These are phyloP conservation scores for Fraxinus xanthoxyloides DNA, from an alignment of 305 asterid genomes.

Conservation along the genomic window DNA sequence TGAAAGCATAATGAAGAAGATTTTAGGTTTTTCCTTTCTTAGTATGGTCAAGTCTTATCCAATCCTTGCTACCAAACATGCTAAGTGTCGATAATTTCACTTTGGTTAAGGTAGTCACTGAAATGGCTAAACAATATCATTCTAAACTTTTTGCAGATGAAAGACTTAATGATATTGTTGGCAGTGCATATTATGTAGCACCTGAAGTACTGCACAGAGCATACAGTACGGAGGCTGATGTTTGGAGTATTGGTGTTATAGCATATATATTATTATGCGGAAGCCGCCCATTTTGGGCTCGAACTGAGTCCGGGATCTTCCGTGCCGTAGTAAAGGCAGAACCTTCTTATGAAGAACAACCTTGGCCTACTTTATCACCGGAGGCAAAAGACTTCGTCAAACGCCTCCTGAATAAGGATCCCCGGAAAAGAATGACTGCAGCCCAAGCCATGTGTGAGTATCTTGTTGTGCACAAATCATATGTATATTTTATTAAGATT, in stretches of 20 bases:
- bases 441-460: conserved; percentile 79
- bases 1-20: not conserved
- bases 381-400: conserved; percentile 67
- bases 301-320: conserved; percentile 83
- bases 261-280: conserved; percentile 74
- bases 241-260: conserved; percentile 85
- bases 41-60: not conserved
- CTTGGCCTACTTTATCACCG: conserved; percentile 54
- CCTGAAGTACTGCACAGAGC: conserved; percentile 84
- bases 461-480: conserved; percentile 4
- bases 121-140: not conserved
- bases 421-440: conserved; percentile 83
- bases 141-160: conserved; percentile 50
- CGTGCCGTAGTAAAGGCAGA: conserved; percentile 81
- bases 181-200: conserved; percentile 85
- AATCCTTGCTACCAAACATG: not conserved
- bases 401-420: conserved; percentile 60
- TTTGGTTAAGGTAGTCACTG: not conserved
- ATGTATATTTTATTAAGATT: not conserved
- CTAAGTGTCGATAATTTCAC: not conserved
- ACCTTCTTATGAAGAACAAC: conserved; percentile 65
- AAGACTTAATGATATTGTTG: conserved; percentile 83
- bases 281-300: conserved; percentile 92
- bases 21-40: not conserved
- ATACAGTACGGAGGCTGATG: conserved; percentile 83